Evolutionary conservation across 345 rosid genomes (phyloP).

Genomic region (Firmiana major): DNA sequence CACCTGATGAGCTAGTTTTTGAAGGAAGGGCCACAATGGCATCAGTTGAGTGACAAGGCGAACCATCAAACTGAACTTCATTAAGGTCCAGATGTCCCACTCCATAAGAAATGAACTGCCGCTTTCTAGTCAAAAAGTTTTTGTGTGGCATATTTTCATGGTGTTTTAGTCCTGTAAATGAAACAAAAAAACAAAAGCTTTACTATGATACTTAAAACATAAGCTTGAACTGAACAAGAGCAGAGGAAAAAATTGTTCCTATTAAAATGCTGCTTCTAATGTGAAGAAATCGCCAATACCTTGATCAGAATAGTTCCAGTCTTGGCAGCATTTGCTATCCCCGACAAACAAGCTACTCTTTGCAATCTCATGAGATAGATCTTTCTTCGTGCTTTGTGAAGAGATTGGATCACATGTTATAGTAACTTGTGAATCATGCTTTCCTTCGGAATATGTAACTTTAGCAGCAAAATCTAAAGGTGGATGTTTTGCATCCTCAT

Average conservation of each 20-base stretch:
- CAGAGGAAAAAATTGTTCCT: not conserved
- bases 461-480: not conserved
- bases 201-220: not conserved
- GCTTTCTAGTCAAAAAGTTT: slow-evolving; percentile 14
- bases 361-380: slow-evolving; percentile 12
- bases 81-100: slow-evolving; percentile 36
- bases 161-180: slow-evolving; percentile 26
- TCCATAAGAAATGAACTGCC: slow-evolving; percentile 9
- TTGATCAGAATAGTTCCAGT: slow-evolving; percentile 17
- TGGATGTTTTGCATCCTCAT: not conserved
- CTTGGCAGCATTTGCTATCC: slow-evolving; percentile 19
- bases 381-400: slow-evolving; percentile 15
- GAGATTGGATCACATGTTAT: slow-evolving; percentile 17
- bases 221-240: not conserved
- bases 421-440: slow-evolving; percentile 18
- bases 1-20: slow-evolving; percentile 18
- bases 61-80: slow-evolving; percentile 29
- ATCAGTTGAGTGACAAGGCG: slow-evolving; percentile 26
- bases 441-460: slow-evolving; percentile 9
- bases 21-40: slow-evolving; percentile 14
- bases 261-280: not conserved
- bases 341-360: slow-evolving; percentile 17
- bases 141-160: not conserved
- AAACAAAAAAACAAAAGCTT: not conserved
- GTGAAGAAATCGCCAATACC: slow-evolving; percentile 20